Base-by-base conservation (phyloP, 345 rosid genomes). In the Sisymbrium altissimum region DNA sequence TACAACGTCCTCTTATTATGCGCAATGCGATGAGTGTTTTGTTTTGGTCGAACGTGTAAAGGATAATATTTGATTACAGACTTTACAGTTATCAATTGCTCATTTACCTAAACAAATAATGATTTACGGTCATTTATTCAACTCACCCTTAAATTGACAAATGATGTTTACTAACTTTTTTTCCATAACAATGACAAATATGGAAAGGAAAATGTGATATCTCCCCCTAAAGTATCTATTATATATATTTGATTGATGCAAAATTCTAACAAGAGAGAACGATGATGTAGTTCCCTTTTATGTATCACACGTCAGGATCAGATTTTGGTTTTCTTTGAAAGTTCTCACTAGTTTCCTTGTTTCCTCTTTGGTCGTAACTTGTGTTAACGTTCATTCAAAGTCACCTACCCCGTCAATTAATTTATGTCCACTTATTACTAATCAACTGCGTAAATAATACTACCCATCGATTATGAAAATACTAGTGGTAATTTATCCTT, bases 291-390 rank as follows among this genome's bases (percentile, higher is more conserved):
- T 33, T 33, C 9, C 14, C 18, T 44, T 19, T 32, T 44, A 33
- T 58, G 9, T 64, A 64, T 56, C 5, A 44, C 36, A 73, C 15
- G 41, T 74, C 35, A 27, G 58, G 52, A 66, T 46, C 21, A 36
- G 19, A 66, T 66, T 46, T 18, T 38, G 45, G 67, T 48, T 71
- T 49, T 18, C 9, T 60, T 52, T 38, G 54, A 59, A 74, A 66
- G 1, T 67, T 59, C 62, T 39, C 29, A n/a, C 14, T 29, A 68
- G 10, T 53, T 75, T 75, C 58, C 12, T n/a, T 43, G 13, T 43
- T 62, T 75, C 41, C 7, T 43, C 41, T 53, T 68, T 5, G 17
- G 79, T 75, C 56, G 45, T 60, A 53, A 50, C 68, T 75, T 68
- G 63, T 17, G 29, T 23, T 41, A 4, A 52, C 58, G 40, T 40